Base-by-base conservation (phyloP, 2,329 filamentous ascomycete genomes). In the Aspergillus sp. region DNA sequence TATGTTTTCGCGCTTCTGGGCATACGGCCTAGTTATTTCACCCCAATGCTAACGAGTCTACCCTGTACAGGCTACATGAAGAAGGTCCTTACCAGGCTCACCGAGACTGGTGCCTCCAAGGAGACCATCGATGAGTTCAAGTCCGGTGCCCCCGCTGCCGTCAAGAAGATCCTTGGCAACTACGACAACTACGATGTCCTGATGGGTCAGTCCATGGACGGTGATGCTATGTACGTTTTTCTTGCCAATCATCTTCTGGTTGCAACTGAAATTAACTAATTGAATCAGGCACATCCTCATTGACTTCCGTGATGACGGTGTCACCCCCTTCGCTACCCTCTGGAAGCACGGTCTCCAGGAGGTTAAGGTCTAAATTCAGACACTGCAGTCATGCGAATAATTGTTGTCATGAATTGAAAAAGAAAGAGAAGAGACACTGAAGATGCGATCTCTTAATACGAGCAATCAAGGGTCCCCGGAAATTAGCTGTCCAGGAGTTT, bases 151-250 rank as follows among this genome's bases (percentile, higher is more conserved):
- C 76, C 82, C 66, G 80, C 68, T 58, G 96, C 87, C 76, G 89
- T 91, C 80, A 97, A 96, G 86, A 89, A 91, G 84, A 87, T 86
- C 76, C 84, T 97, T 68, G 82, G 89, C 78, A 94, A 91, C 83
- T 97, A 97, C 86, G 93, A 96, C 84, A 91, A 98, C 84, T 96
- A 89, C 79, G 94, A 98, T 80, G 94, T 97, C 81, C 91, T 90
- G 81, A 91, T 90, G 72, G 93, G 94, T 82, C 89, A 95, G 85
- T 90, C 87, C 72, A 96, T 96, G 91, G 87, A 96, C 81, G 89
- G 90, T 72, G 91, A 97, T 74, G 93, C 90, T 84, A 96, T 97
- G 95, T 95, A 83, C 74, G 90, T 86, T 58, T 36, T 62, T 39
- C 62, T 23, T 47, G 30, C 45, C 48, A 47, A n/a, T 19, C 8